Conservation (phyloP, 192 early-diverging fungal species). For the Radiomyces spectabilis region DNA sequence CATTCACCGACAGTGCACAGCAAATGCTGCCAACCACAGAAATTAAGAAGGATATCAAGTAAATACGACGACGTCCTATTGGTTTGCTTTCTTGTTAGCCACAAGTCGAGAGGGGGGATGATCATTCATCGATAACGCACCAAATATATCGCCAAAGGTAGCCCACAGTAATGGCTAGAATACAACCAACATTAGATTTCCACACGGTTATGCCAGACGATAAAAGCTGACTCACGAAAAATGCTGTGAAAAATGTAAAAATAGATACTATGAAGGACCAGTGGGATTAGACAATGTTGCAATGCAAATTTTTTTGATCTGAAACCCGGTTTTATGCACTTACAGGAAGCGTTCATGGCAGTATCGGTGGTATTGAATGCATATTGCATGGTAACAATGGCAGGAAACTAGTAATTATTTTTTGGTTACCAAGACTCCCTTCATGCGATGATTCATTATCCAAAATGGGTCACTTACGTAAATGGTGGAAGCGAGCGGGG, state of each 20-base stretch:
- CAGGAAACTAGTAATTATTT: slow-evolving; percentile 8
- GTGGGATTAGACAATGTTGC: background rate
- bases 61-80: slow-evolving; percentile 16
- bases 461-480: slow-evolving; percentile 19
- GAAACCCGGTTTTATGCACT: background rate
- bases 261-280: slow-evolving; percentile 8
- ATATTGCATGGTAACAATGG: slow-evolving; percentile 14
- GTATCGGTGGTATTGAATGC: slow-evolving; percentile 12
- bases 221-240: slow-evolving; percentile 18
- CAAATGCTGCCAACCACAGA: slow-evolving; percentile 12
- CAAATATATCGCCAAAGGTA: slow-evolving; percentile 5
- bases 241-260: slow-evolving; percentile 15
- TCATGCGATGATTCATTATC: too few relatives aligned
- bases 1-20: slow-evolving; percentile 17
- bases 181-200: background rate
- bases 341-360: slow-evolving; percentile 20
- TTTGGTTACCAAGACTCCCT: too few relatives aligned
- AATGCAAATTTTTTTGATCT: background rate
- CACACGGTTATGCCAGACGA: too few relatives aligned
- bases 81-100: too few relatives aligned
- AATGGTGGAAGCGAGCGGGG: background rate
- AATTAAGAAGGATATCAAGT: slow-evolving; percentile 14
- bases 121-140: too few relatives aligned
- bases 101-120: too few relatives aligned
- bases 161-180: slow-evolving; percentile 16